phyloP scores from a whole-genome alignment of 2,329 filamentous ascomycete species.

The Phialocephala subalpina region DNA sequence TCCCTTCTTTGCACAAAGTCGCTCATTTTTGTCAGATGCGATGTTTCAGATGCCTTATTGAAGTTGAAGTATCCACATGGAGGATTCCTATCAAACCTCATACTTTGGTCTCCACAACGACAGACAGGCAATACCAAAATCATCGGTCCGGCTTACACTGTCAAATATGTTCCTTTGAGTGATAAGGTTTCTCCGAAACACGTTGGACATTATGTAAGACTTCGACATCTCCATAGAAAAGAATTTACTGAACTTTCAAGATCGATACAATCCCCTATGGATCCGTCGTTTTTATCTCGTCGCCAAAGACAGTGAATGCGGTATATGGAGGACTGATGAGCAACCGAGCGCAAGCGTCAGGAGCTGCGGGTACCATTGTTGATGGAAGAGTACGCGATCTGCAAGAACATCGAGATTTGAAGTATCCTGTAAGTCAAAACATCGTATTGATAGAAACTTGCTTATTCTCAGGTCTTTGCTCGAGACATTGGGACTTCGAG shows the following conservation, averaged over 20 bases:
- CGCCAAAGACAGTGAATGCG: background rate
- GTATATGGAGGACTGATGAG: background rate
- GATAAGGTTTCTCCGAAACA: conserved; percentile 11
- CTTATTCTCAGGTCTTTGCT: background rate
- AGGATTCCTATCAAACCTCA: background rate
- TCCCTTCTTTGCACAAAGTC: too few relatives aligned
- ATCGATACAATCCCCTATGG: background rate
- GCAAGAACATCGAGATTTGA: background rate
- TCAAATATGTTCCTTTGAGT: conserved; percentile 12
- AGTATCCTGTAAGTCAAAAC: background rate
- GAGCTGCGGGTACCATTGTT: background rate
- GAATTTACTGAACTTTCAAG: too few relatives aligned
- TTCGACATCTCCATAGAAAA: too few relatives aligned
- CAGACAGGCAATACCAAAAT: conserved; percentile 20
- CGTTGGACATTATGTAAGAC: background rate
- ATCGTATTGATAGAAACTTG: too few relatives aligned
- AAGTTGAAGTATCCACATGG: background rate
- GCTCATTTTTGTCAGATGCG: too few relatives aligned
- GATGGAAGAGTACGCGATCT: background rate
- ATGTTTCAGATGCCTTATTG: background rate
- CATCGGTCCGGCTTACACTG: conserved; percentile 24
- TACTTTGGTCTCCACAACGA: conserved; percentile 21
- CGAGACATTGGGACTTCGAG: conserved; percentile 46
- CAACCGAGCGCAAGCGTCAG: background rate
- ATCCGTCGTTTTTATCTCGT: background rate